These are phyloP conservation scores for Rhizopus sp. DNA, from an alignment of 371 early-diverging fungal genomes.

Conservation along the genomic window DNA sequence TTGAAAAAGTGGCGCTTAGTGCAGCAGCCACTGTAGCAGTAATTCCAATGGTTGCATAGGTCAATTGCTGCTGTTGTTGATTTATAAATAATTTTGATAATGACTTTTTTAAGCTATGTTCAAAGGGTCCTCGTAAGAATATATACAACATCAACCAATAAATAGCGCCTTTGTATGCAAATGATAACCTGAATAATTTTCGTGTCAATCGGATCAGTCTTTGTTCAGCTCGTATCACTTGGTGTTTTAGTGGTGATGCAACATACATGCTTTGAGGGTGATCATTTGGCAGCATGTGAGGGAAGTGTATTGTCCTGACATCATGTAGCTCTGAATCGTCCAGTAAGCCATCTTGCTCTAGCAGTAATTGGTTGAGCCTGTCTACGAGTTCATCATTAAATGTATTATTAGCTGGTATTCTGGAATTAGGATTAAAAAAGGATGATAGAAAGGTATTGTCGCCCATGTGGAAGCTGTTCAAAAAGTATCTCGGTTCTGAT, in stretches of 20 bases:
- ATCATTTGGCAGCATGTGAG: conserved; percentile 40
- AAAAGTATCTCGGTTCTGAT: conserved; percentile 24
- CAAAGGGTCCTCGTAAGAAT: conserved; percentile 45
- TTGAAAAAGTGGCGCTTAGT: conserved; percentile 34
- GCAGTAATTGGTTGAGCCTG: conserved; percentile 15
- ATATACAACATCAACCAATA: conserved; percentile 47
- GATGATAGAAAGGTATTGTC: conserved; percentile 39
- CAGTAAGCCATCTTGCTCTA: conserved; percentile 5
- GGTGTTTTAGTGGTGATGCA: conserved; percentile 33
- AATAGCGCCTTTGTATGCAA: conserved; percentile 44
- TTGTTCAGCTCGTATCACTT: conserved; percentile 36
- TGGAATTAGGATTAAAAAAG: conserved; percentile 17
- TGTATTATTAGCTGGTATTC: background rate
- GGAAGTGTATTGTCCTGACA: conserved; percentile 31
- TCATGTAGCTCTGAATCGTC: conserved; percentile 3
- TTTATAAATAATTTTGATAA: conserved; percentile 25
- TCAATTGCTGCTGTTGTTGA: conserved; percentile 26
- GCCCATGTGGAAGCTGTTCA: conserved; percentile 44
- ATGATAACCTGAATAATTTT: conserved; percentile 36
- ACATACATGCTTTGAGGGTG: conserved; percentile 43
- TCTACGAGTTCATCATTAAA: conserved; percentile 18
- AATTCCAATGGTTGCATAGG: conserved; percentile 42
- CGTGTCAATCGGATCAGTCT: conserved; percentile 32
- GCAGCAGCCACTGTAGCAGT: conserved; percentile 44
- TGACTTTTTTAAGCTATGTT: conserved; percentile 29